Percentiles rank a stretch among this genome's conserved stretches.
phyloP scores from a whole-genome alignment of 1,284 basidiomycete species.

The Leccinum cinnamomeum region DNA sequence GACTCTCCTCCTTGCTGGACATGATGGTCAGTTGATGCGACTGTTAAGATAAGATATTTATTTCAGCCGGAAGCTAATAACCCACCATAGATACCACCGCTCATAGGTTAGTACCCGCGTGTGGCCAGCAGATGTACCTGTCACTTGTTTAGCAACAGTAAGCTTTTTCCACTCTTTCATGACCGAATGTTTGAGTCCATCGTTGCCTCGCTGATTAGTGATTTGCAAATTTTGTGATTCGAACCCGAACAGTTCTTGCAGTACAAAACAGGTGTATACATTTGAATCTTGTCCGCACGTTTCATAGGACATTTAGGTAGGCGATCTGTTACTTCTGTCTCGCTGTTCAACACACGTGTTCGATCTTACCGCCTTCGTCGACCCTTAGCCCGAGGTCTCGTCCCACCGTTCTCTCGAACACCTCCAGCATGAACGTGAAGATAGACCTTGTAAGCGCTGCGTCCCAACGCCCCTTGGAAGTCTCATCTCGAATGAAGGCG shows the following conservation, averaged over 20 bases:
- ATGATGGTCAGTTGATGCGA: no score
- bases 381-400: conserved; percentile 75
- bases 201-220: no score
- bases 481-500: conserved; percentile 90
- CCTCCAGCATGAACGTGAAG: conserved; percentile 87
- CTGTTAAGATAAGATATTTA: no score
- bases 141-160: no score
- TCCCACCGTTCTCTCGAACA: conserved; percentile 85
- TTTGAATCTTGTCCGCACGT: neutral
- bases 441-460: conserved; percentile 81
- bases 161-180: no score
- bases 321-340: neutral
- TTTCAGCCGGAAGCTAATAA: no score
- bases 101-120: no score
- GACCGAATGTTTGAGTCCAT: no score
- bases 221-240: neutral
- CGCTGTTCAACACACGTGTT: conserved; percentile 55
- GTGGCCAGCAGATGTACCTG: no score
- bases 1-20: no score
- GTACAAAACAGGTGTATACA: neutral
- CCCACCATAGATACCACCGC: no score
- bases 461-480: conserved; percentile 91
- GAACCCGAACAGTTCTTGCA: neutral
- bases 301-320: neutral
- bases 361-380: conserved; percentile 46